These are phyloP conservation scores for Phytophthora cactorum DNA, from an alignment of 352 stramenopile genomes.

Conservation along the genomic window DNA sequence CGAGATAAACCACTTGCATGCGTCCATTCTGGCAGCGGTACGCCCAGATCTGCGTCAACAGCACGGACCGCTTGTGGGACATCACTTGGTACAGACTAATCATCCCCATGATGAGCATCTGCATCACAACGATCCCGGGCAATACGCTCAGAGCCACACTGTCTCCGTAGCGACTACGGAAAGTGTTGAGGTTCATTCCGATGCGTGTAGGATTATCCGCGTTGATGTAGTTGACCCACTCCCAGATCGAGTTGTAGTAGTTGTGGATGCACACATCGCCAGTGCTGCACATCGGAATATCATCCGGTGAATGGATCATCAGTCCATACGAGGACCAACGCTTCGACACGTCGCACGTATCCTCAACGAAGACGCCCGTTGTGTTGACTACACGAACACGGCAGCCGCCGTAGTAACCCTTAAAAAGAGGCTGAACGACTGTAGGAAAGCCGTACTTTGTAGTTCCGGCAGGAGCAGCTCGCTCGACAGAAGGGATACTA, in stretches of 20 bases:
- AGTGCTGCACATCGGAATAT: conserved; percentile 23
- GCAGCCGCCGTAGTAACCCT: conserved; percentile 34
- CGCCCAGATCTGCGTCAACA: conserved; percentile 41
- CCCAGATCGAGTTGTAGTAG: neutral
- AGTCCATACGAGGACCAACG: conserved; percentile 34
- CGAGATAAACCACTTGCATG: conserved; percentile 38
- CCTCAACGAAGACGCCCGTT: conserved; percentile 26
- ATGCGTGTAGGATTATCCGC: neutral
- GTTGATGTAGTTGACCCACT: neutral
- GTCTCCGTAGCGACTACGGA: neutral
- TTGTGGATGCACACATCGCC: conserved; percentile 13
- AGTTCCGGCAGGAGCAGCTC: conserved; percentile 5
- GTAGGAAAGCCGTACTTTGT: conserved; percentile 11
- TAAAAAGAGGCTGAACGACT: conserved; percentile 32
- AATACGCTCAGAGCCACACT: conserved; percentile 18
- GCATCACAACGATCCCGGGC: conserved; percentile 21
- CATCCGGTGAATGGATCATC: conserved; percentile 34
- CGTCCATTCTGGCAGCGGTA: conserved; percentile 41
- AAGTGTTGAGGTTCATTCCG: neutral
- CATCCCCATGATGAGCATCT: conserved; percentile 5
- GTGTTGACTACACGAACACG: conserved; percentile 33
- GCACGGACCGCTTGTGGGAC: conserved; percentile 32
- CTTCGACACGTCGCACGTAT: conserved; percentile 15
- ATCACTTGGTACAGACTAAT: conserved; percentile 42
- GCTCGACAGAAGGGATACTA: conserved; percentile 9